A percentile compares a stretch with the other conserved stretches of the same genome.
Conservation (phyloP, 2,329 filamentous ascomycete genomes). For the Knufia fluminis region DNA sequence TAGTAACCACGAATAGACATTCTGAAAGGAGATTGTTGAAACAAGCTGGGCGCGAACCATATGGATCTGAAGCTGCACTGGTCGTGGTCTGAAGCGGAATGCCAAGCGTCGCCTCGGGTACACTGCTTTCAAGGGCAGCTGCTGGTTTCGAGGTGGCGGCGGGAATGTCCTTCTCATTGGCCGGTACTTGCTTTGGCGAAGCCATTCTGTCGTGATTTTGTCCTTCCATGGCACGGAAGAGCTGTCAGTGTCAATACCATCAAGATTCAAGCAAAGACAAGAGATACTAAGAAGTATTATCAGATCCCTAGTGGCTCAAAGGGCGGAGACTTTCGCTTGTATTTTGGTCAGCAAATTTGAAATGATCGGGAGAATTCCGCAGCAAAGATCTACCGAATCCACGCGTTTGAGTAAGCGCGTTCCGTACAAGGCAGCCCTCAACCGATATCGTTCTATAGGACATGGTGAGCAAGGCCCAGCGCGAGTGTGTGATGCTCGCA, state of each 20-base stretch:
- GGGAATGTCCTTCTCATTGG: not conserved
- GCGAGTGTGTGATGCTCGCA: no score
- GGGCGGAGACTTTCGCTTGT: not conserved
- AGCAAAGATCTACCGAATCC: not conserved
- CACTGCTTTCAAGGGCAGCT: not conserved
- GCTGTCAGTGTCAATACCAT: not conserved
- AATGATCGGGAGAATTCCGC: not conserved
- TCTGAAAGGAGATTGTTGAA: conserved; percentile 56
- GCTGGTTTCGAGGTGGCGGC: not conserved
- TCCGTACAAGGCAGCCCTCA: not conserved
- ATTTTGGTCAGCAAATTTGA: not conserved
- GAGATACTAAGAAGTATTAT: no score
- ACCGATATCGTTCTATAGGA: no score
- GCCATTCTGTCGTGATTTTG: not conserved
- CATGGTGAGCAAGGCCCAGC: no score
- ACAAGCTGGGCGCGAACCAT: conserved; percentile 41
- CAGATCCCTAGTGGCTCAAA: not conserved
- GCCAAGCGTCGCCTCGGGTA: conserved; percentile 1
- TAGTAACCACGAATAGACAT: conserved; percentile 55
- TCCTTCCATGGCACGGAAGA: not conserved
- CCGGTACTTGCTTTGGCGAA: not conserved
- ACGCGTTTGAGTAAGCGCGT: no score
- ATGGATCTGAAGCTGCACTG: not conserved
- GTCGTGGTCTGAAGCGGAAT: not conserved
- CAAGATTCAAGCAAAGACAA: not conserved